Evolutionary conservation across 345 rosid genomes (phyloP), one percentile per base, ranked within the genome.

Genomic region (Corchorus capsularis): DNA sequence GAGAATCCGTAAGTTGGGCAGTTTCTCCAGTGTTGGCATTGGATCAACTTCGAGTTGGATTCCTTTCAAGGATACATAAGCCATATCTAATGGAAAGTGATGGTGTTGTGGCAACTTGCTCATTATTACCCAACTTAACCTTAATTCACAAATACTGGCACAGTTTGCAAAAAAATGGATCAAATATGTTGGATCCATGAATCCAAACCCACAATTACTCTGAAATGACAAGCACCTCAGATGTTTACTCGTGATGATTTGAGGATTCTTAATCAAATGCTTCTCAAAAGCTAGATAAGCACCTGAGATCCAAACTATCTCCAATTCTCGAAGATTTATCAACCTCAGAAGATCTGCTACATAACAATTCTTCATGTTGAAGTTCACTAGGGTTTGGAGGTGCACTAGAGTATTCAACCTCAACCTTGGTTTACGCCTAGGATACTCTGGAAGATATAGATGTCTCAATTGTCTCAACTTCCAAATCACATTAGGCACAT

Each of bases 11-110:
- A 86, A 75, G 79, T 47, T 69, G 1, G 60, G 82, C 65, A 88
- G 57, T 80, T 83, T 84, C 80, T 77, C 88, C 12, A 86, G 79
- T 54, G 77, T 82, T 35, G 76, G 59, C 85, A 86, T 86, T 10
- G 89, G 87, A 59, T 83, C n/a, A n/a, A n/a, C 89, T 49, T 82
- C 86, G 19, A 88, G 74, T 3, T 1, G 4, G 15, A 13, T 10
- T 4, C 15, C 47, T 19, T 46, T 39, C 17, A 85, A 50, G 19
- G 76, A 68, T 32, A 87, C 39, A 53, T 85, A 78, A 12, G 84
- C 13, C 34, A 87, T 72, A 35, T 63, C 19, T 4, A 69, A 63
- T 43, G 87, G 80, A 63, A 80, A 79, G 0, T 73, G 75, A 22
- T 72, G n/a, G 69, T 61, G 41, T 20, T 63, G 77, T 10, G 83